Conservation (phyloP, 768 basidiomycete species). For the Lanmaoa pseudosensibilis region DNA sequence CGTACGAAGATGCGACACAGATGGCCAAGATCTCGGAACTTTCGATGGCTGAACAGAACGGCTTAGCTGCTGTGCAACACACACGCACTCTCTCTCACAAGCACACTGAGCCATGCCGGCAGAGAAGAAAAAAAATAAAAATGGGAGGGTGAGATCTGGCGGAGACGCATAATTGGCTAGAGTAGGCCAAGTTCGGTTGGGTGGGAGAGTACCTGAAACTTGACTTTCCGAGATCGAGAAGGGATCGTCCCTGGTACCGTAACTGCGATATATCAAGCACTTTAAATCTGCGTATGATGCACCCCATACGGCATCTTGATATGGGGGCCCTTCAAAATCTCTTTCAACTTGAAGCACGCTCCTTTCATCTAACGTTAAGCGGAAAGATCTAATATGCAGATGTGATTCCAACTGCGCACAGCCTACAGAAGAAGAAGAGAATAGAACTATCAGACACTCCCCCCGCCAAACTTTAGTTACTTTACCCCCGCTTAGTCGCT, state of each 20-base stretch:
- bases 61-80: slow-evolving; percentile 16
- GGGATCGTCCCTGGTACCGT: slow-evolving; percentile 39
- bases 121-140: slow-evolving; percentile 18
- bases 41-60: slow-evolving; percentile 11
- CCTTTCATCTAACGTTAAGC: slow-evolving; percentile 38
- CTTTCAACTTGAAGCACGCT: slow-evolving; percentile 29
- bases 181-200: slow-evolving; percentile 22
- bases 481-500: slow-evolving; percentile 12
- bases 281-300: slow-evolving; percentile 36
- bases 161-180: slow-evolving; percentile 26
- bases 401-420: slow-evolving; percentile 30
- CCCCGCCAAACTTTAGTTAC: slow-evolving; percentile 15
- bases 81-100: slow-evolving; percentile 15
- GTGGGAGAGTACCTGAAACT: slow-evolving; percentile 38
- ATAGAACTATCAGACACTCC: slow-evolving; percentile 8
- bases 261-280: slow-evolving; percentile 35
- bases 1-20: slow-evolving; percentile 21
- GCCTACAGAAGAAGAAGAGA: slow-evolving; percentile 22
- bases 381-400: slow-evolving; percentile 37
- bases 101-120: slow-evolving; percentile 25
- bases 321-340: slow-evolving; percentile 26
- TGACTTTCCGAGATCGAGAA: slow-evolving; percentile 37
- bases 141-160: slow-evolving; percentile 22
- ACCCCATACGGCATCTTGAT: slow-evolving; percentile 36
- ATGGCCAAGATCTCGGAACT: slow-evolving; percentile 24